Conservation (phyloP, 257 asterid species). For the Jacaranda copaia region DNA sequence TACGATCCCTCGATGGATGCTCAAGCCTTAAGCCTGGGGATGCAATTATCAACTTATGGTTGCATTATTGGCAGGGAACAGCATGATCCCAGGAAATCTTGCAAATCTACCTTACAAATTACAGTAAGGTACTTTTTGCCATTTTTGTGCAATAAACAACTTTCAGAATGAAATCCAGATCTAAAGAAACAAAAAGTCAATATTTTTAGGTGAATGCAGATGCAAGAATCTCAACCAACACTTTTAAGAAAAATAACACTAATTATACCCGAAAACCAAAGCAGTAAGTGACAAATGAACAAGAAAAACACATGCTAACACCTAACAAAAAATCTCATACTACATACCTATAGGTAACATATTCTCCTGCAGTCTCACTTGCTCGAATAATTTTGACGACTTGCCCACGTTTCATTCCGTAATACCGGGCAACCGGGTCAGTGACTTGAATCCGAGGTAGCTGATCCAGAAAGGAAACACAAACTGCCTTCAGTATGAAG, state of each 20-base stretch:
- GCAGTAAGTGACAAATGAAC: neutral
- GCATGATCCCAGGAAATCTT: conserved; percentile 28
- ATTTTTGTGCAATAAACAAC: neutral
- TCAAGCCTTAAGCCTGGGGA: neutral
- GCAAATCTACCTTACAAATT: conserved; percentile 21
- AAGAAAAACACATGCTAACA: too few relatives aligned
- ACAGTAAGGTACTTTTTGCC: neutral
- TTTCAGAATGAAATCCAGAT: neutral
- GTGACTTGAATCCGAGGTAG: neutral
- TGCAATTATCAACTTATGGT: neutral
- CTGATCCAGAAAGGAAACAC: neutral
- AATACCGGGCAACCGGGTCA: neutral
- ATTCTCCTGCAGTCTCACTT: neutral
- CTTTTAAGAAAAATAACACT: neutral
- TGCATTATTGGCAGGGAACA: conserved; percentile 21
- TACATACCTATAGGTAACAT: neutral
- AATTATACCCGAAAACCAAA: neutral
- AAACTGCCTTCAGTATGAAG: neutral
- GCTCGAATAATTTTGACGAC: neutral
- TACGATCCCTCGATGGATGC: neutral
- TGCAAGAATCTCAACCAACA: conserved; percentile 22
- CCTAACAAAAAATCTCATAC: neutral
- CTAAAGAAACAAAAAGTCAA: neutral
- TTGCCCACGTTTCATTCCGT: neutral
- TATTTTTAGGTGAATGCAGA: conserved; percentile 17